phyloP scores from a whole-genome alignment of 805 yeast genomes.

The Barnettozyma wickerhamii region DNA sequence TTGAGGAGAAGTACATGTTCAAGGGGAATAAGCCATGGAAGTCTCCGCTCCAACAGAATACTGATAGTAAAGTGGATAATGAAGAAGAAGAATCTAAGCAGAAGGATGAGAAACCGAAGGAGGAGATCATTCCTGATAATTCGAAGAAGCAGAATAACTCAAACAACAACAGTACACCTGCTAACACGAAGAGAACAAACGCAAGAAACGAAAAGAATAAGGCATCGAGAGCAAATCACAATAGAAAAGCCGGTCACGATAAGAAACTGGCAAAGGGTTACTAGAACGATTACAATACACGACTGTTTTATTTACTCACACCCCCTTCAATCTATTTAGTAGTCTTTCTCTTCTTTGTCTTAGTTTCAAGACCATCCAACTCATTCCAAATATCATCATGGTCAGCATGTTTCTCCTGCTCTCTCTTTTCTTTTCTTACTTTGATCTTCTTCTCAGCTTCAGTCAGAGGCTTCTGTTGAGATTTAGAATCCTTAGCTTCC shows the following conservation, averaged over 20 bases:
- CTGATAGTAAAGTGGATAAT: conserved; percentile 10
- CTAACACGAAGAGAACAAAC: conserved; percentile 29
- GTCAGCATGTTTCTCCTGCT: conserved; percentile 21
- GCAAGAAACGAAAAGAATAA: conserved; percentile 52
- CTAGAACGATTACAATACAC: too few species aligned
- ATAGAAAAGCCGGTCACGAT: conserved; percentile 57
- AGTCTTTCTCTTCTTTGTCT: conserved; percentile 18
- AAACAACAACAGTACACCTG: background rate
- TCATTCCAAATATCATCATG: conserved; percentile 37
- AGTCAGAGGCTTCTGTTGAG: conserved; percentile 26
- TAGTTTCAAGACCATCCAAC: conserved; percentile 20
- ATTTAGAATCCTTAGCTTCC: conserved; percentile 42
- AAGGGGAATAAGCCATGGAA: conserved; percentile 35
- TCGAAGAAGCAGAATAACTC: background rate
- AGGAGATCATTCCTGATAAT: too few species aligned
- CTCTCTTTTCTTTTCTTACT: conserved; percentile 36
- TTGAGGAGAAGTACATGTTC: conserved; percentile 60
- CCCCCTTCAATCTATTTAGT: conserved; percentile 5
- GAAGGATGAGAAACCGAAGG: background rate
- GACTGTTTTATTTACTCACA: too few species aligned
- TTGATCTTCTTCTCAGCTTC: conserved; percentile 24
- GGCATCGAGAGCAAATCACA: conserved; percentile 57
- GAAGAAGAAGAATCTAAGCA: conserved; percentile 6
- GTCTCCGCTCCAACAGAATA: conserved; percentile 12
- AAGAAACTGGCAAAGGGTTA: conserved; percentile 39